phyloP scores from a whole-genome alignment of 352 stramenopile species.

The Phytopythium ostracodes region DNA sequence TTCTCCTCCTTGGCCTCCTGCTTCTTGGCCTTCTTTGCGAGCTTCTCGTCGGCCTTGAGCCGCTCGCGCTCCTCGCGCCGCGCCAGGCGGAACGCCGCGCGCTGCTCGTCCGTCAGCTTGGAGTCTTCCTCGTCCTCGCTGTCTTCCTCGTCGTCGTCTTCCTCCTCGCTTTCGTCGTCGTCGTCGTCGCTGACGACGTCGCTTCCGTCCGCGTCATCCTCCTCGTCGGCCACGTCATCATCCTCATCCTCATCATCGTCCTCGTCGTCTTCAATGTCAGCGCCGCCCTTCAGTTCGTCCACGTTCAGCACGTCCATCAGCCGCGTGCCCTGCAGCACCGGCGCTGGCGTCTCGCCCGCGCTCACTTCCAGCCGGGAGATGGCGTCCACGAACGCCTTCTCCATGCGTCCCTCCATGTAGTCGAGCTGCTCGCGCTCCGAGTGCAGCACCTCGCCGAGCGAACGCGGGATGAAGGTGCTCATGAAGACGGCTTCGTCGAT shows the following conservation, averaged over 20 bases:
- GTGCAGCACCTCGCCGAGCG: slow-evolving; percentile 91
- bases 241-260: slow-evolving; percentile 38
- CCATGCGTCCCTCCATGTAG: slow-evolving; percentile 84
- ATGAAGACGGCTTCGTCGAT: slow-evolving; percentile 94
- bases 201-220: slow-evolving; percentile 21
- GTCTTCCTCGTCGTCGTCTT: slow-evolving; percentile 20
- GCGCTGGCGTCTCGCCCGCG: slow-evolving; percentile 15
- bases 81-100: slow-evolving; percentile 79
- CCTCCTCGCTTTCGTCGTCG: slow-evolving; percentile 30
- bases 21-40: slow-evolving; percentile 93
- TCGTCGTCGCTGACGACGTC: slow-evolving; percentile 40
- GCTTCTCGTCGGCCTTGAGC: slow-evolving; percentile 48
- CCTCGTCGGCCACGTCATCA: slow-evolving; percentile 11
- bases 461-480: slow-evolving; percentile 92
- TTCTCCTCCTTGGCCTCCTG: slow-evolving; percentile 94
- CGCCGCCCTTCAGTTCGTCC: slow-evolving; percentile 47
- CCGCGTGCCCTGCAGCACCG: slow-evolving; percentile 30
- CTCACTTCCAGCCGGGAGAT: slow-evolving; percentile 74
- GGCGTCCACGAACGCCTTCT: slow-evolving; percentile 72
- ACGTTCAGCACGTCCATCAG: slow-evolving; percentile 74
- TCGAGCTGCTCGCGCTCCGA: slow-evolving; percentile 83
- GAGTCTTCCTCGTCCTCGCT: slow-evolving; percentile 13
- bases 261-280: slow-evolving; percentile 27
- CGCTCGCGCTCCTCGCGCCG: slow-evolving; percentile 68
- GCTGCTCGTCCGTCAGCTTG: slow-evolving; percentile 77